A percentile compares a stretch with the other conserved stretches of the same genome.
These are phyloP conservation scores for Vicia villosa DNA, from an alignment of 306 rosid genomes.

Conservation along the genomic window DNA sequence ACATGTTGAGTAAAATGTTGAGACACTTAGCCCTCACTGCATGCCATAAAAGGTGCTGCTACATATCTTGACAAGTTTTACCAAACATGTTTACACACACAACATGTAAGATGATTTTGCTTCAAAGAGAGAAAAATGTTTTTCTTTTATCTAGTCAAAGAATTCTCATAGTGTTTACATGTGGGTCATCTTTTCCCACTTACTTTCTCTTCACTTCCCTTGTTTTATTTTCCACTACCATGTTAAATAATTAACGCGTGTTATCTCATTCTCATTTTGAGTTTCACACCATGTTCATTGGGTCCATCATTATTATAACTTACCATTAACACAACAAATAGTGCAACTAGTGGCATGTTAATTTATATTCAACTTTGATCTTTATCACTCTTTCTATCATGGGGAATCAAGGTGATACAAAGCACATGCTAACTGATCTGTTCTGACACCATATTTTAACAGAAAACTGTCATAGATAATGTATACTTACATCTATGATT, in stretches of 20 bases:
- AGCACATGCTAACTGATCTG: conserved; percentile 47
- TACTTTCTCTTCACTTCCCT: conserved; percentile 32
- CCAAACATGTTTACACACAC: conserved; percentile 27
- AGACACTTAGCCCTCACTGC: conserved; percentile 19
- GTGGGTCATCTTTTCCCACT: conserved; percentile 46
- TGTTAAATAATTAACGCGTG: conserved; percentile 40
- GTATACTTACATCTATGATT: no score
- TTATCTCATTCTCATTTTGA: conserved; percentile 38
- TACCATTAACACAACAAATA: background rate
- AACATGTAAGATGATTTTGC: conserved; percentile 28
- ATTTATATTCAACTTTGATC: no score
- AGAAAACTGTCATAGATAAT: conserved; percentile 43
- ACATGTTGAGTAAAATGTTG: background rate
- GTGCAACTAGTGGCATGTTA: conserved; percentile 5
- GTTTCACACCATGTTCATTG: conserved; percentile 43
- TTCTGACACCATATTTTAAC: conserved; percentile 36
- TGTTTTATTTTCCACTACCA: conserved; percentile 35
- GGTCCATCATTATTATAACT: background rate
- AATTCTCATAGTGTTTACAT: conserved; percentile 35
- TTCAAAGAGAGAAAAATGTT: background rate
- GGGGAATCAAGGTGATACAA: conserved; percentile 30
- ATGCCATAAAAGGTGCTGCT: conserved; percentile 43
- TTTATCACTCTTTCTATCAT: no score
- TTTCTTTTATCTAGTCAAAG: background rate
- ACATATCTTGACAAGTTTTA: conserved; percentile 20